A percentile compares a stretch with the other conserved stretches of the same genome.
Conservation (phyloP, 2,329 filamentous ascomycete species). For the Colletotrichum lentis region DNA sequence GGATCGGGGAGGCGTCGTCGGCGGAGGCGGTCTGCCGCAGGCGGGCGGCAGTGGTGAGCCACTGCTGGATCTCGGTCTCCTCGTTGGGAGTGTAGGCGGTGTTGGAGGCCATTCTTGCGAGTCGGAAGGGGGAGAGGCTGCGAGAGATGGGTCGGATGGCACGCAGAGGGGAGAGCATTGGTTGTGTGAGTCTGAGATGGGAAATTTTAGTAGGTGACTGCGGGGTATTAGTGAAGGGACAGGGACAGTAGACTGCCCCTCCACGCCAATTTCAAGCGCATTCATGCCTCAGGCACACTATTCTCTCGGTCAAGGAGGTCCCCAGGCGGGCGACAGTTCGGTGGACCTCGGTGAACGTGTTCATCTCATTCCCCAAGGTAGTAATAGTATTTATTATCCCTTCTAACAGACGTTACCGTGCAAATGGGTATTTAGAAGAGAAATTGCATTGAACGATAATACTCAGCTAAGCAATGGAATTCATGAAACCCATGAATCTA, state of each 20-base stretch:
- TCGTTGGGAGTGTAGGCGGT: conserved; percentile 79
- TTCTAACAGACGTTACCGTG: neutral
- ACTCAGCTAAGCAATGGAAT: too few species aligned
- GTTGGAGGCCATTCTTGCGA: conserved; percentile 71
- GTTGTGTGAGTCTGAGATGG: conserved; percentile 34
- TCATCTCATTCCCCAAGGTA: neutral
- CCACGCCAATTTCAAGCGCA: neutral
- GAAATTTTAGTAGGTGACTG: conserved; percentile 28
- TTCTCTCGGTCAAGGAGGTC: neutral
- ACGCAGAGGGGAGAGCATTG: conserved; percentile 58
- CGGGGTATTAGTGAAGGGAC: conserved; percentile 20
- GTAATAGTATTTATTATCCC: too few species aligned
- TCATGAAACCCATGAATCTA: too few species aligned
- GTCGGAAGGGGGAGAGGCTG: conserved; percentile 47
- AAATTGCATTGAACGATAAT: too few species aligned
- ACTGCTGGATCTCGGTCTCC: conserved; percentile 87
- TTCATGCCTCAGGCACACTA: neutral
- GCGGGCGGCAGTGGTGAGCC: conserved; percentile 80
- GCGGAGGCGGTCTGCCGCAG: conserved; percentile 64
- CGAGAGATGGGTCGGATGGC: conserved; percentile 49
- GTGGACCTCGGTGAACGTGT: neutral
- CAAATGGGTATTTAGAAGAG: too few species aligned
- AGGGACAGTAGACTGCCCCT: conserved; percentile 27
- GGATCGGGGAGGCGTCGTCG: conserved; percentile 69
- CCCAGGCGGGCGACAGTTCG: neutral